phyloP scores from a whole-genome alignment of 2,329 filamentous ascomycete genomes.

The Paecilomyces fulvus region DNA sequence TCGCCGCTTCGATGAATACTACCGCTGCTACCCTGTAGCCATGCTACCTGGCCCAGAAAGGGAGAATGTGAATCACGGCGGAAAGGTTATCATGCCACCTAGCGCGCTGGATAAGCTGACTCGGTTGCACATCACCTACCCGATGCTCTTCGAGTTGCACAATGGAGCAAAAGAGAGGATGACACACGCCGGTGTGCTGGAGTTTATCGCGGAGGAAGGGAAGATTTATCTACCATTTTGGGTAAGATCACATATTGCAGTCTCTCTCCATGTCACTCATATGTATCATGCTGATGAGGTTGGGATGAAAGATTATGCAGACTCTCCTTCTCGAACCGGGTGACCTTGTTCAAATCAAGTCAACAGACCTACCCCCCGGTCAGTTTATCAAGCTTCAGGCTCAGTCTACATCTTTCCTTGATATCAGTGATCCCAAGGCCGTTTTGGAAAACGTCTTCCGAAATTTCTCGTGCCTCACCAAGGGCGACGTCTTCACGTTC shows the following conservation, averaged over 20 bases:
- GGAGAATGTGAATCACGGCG: constrained; percentile 86
- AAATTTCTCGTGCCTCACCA: constrained; percentile 88
- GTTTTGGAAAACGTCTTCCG: constrained; percentile 95
- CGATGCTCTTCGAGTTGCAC: constrained; percentile 90
- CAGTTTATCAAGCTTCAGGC: constrained; percentile 94
- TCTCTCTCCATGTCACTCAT: not conserved
- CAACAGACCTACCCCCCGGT: constrained; percentile 82
- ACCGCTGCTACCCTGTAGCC: constrained; percentile 88
- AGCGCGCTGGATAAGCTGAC: constrained; percentile 96
- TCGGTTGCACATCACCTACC: constrained; percentile 90
- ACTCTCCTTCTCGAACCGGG: constrained; percentile 82
- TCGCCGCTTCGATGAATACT: constrained; percentile 95
- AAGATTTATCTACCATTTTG: constrained; percentile 94
- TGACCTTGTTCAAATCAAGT: constrained; percentile 90
- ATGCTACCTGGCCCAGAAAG: constrained; percentile 90
- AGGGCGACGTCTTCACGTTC: constrained; percentile 93
- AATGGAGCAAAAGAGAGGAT: constrained; percentile 73
- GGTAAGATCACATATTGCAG: constrained; percentile 44
- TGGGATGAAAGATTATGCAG: constrained; percentile 69
- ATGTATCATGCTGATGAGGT: constrained; percentile 11
- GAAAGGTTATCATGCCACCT: constrained; percentile 95
- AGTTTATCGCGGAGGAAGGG: constrained; percentile 96
- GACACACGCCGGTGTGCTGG: constrained; percentile 89
- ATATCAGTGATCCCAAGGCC: constrained; percentile 94
- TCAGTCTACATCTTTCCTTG: constrained; percentile 85